phyloP scores from a whole-genome alignment of 106 monocot species.

The Vanilla planifolia region DNA sequence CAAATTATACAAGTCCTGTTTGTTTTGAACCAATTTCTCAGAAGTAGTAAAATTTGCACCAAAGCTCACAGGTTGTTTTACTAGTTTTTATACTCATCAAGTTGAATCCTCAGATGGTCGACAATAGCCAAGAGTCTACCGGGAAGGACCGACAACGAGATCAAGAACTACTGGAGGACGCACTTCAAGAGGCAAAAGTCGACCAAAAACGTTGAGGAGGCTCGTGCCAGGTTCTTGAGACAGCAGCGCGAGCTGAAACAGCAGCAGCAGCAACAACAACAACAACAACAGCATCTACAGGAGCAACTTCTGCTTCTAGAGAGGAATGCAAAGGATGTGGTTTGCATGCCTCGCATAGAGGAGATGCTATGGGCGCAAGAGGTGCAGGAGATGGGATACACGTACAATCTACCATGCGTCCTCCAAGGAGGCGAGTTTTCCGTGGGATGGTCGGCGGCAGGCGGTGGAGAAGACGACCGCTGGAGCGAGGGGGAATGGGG shows the following conservation, averaged over 20 bases:
- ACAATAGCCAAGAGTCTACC: constrained; percentile 62
- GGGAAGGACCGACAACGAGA: constrained; percentile 54
- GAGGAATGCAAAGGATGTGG: neutral
- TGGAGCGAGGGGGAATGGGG: constrained; percentile 19
- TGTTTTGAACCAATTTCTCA: no score
- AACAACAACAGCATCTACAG: constrained; percentile 11
- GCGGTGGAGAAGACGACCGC: neutral
- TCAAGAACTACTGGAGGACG: constrained; percentile 70
- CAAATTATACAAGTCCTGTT: no score
- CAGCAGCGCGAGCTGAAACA: constrained; percentile 21
- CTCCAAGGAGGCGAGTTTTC: neutral
- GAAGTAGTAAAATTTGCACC: no score
- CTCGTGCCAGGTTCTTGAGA: constrained; percentile 24
- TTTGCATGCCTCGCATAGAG: neutral
- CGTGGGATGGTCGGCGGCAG: neutral
- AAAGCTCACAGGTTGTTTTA: neutral
- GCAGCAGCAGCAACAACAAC: constrained; percentile 5
- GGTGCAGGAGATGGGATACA: constrained; percentile 18
- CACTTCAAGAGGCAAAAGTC: constrained; percentile 65
- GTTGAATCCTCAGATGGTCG: constrained; percentile 44
- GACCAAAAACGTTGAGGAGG: constrained; percentile 38
- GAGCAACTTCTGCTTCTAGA: neutral
- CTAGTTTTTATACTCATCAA: neutral
- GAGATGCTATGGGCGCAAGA: constrained; percentile 1
- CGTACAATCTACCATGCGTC: constrained; percentile 8